Evolutionary conservation across 805 yeast species (phyloP), one percentile per base, ranked within the genome.

Genomic region (Metschnikowia noctiluminum): DNA sequence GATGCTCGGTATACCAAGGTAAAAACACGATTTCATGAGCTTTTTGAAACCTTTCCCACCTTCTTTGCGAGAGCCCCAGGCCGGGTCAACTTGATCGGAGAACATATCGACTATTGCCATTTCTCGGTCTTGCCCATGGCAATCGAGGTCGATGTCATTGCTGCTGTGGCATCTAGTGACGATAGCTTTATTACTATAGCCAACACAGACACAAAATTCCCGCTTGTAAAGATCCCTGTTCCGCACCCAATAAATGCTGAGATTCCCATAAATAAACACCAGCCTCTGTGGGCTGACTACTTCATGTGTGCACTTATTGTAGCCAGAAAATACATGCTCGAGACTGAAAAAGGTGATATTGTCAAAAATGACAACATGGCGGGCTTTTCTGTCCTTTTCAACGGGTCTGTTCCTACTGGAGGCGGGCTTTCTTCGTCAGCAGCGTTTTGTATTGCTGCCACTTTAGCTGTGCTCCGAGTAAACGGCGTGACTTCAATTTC

Each of bases 121-220:
- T 85, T 81, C 61, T 75, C 87, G 7, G 86, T 82, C 10, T 71
- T 85, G 55, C 90, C 90, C 14, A 80, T 85, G 84, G 89, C 91
- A 3, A 79, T 85, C 35, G 85, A 81, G 40, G 74, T 69, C 16
- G 88, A 84, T 57, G 78, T 84, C 45, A 63, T 82, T 42, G 78
- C 80, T 53, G 87, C 82, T 6, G 82, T 77, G 12, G 43, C 46
- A 9, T 35, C 49, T 0, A 15, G 43, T 7, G 55, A 55, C 13
- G 36, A 13, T 7, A 31, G 31, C 11, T 6, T 11, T 2, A 56
- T 73, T 28, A 49, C 50, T 7, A 60, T 74, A 21, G 57, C 62
- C 41, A 74, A 74, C 50, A 59, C 66, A 7, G 63, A 71, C 53
- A 26, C 54, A 2, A 60, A 62, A 15, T 79, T 78, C 53, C 62